These are phyloP conservation scores for Gonapodya sp. DNA, from an alignment of 192 early-diverging fungal species.

Conservation along the genomic window DNA sequence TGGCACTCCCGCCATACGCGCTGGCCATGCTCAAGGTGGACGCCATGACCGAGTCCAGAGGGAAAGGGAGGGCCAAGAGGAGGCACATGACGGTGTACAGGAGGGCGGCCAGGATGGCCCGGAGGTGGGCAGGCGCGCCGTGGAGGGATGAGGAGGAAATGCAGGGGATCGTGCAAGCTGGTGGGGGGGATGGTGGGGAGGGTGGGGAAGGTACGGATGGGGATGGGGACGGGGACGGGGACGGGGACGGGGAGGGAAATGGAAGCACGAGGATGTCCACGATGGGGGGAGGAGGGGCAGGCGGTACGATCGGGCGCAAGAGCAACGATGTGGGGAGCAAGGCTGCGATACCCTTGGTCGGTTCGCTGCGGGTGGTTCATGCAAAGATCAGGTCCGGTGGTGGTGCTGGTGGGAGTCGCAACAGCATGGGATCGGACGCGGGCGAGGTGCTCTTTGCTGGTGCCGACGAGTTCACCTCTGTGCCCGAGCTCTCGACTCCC, in stretches of 20 bases:
- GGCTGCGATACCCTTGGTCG: background rate
- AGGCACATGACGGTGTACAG: background rate
- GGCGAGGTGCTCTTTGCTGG: background rate
- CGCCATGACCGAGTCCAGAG: background rate
- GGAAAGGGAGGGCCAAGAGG: background rate
- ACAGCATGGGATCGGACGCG: background rate
- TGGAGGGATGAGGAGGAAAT: background rate
- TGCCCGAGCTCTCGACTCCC: background rate
- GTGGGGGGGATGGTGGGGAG: background rate
- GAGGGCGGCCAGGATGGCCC: background rate
- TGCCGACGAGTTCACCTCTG: background rate
- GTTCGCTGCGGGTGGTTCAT: background rate
- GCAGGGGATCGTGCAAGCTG: background rate
- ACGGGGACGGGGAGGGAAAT: background rate
- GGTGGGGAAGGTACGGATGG: background rate
- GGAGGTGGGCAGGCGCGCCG: background rate
- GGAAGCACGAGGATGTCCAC: background rate
- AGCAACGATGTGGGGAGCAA: background rate
- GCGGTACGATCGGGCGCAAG: background rate
- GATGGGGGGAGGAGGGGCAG: background rate
- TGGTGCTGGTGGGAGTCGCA: background rate
- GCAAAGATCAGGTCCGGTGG: too few relatives aligned
- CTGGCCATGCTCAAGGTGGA: background rate
- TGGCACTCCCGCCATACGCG: background rate
- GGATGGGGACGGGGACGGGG: background rate